phyloP scores from a whole-genome alignment of 352 stramenopile genomes.

The Globisporangium solare region DNA sequence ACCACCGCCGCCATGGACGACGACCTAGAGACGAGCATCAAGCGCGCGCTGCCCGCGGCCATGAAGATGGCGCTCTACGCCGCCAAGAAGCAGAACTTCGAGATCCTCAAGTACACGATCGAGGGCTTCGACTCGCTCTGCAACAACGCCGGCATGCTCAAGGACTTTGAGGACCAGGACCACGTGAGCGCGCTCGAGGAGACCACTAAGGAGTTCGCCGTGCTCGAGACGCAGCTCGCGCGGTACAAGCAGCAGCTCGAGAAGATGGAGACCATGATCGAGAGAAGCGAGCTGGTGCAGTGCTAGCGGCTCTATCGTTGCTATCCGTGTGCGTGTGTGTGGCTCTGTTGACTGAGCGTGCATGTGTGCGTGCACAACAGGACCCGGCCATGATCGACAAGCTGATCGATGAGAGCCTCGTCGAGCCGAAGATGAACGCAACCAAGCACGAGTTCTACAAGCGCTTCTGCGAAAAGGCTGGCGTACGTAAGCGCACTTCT shows the following conservation, averaged over 20 bases:
- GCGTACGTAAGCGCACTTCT: slow-evolving; percentile 30
- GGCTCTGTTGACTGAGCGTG: neutral
- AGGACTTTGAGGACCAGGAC: slow-evolving; percentile 52
- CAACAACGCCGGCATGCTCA: slow-evolving; percentile 61
- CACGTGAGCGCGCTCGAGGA: slow-evolving; percentile 54
- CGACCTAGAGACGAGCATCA: slow-evolving; percentile 55
- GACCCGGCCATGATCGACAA: slow-evolving; percentile 55
- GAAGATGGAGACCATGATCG: slow-evolving; percentile 47
- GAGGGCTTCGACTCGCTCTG: slow-evolving; percentile 64
- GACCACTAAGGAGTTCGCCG: slow-evolving; percentile 63
- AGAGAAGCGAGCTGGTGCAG: slow-evolving; percentile 39
- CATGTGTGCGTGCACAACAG: slow-evolving; percentile 7
- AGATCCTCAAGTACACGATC: slow-evolving; percentile 70
- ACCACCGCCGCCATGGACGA: slow-evolving; percentile 29
- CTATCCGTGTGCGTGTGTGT: neutral
- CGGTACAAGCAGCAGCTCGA: slow-evolving; percentile 71
- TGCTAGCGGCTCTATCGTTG: neutral
- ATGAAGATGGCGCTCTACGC: slow-evolving; percentile 77
- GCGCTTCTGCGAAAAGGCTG: slow-evolving; percentile 69
- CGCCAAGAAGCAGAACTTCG: slow-evolving; percentile 68
- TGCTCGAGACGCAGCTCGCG: slow-evolving; percentile 55
- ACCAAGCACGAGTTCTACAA: slow-evolving; percentile 74
- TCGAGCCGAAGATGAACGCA: slow-evolving; percentile 51
- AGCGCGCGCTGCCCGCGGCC: slow-evolving; percentile 52
- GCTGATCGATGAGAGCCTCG: slow-evolving; percentile 45